Conservation (phyloP, 352 stramenopile genomes). For the Pythium oligandrum region DNA sequence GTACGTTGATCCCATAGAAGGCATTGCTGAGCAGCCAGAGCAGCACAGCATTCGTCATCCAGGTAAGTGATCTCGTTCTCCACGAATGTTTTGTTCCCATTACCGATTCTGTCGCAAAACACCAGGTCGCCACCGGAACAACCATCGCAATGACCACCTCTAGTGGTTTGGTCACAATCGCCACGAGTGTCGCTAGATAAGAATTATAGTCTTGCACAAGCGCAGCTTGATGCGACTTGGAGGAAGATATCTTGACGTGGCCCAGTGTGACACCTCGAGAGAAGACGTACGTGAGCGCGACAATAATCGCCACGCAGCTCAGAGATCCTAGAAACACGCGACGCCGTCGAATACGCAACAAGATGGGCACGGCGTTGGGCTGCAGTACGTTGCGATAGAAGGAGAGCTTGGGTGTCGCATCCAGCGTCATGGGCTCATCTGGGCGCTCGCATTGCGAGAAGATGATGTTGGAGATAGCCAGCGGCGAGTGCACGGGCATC, state of each 20-base stretch:
- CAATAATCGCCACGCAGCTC: background rate
- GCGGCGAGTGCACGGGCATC: conserved; percentile 39
- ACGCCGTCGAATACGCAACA: conserved; percentile 16
- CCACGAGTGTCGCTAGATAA: conserved; percentile 29
- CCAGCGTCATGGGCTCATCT: conserved; percentile 1
- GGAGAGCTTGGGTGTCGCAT: conserved; percentile 16
- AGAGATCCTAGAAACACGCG: conserved; percentile 3
- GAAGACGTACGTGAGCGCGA: conserved; percentile 8
- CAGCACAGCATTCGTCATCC: conserved; percentile 2
- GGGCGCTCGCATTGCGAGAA: conserved; percentile 32
- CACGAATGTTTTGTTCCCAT: conserved; percentile 35
- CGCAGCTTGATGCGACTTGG: background rate
- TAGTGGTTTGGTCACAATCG: conserved; percentile 41
- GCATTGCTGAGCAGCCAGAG: conserved; percentile 65
- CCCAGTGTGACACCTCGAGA: conserved; percentile 4
- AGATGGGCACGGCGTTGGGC: conserved; percentile 20
- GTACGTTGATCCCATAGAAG: conserved; percentile 51
- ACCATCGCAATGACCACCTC: conserved; percentile 38
- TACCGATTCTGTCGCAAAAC: conserved; percentile 41
- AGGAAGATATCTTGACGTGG: conserved; percentile 1
- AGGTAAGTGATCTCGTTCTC: too few relatives aligned
- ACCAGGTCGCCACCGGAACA: conserved; percentile 45
- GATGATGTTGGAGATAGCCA: conserved; percentile 66
- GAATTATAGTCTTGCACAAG: conserved; percentile 26
- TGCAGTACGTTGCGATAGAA: conserved; percentile 18